Base-by-base conservation (phyloP, 768 basidiomycete species). In the Serendipita vermifera region DNA sequence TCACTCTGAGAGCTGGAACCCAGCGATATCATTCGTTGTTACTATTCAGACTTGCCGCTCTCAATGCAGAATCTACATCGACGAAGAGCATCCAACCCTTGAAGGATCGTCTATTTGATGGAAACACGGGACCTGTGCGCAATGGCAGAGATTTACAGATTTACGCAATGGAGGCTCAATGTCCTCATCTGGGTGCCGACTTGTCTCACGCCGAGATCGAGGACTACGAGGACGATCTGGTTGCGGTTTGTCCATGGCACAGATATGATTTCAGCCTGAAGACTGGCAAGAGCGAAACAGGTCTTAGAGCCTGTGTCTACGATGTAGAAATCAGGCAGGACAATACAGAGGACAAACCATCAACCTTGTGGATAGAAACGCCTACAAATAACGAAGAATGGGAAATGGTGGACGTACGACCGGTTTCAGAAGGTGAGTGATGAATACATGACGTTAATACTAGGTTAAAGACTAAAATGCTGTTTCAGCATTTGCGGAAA, bases 161-260 rank as follows among this genome's bases (percentile, higher is more conserved):
- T 11, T 88, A 87, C 64, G 79, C 78, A 5, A 88, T 89, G 85
- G 85, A 88, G 66, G 78, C 83, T 3, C 77, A 74, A 7, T 88
- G 86, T 65, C 86, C 86, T 3, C 87, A 89, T 69, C 73, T 87
- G 5, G 85, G 85, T 2, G 85, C 85, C 20, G 85, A 87, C 56
- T 73, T 87, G 67, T 83, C 81, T 13, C 83, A 87, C 70, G 85
- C 84, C 1, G 83, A 85, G 36, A 83, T 85, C n/a, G 83, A 85
- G 62, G 67, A 74, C 54, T 80, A 75, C 59, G 81, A 81, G 48
- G 69, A 59, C 32, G 56, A 77, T 17, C 60, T 78, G 2, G 78
- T 85, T 1, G 79, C 80, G 7, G 83, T 85, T 9, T 86, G 83
- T 66, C 84, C 83, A 2, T 86, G 84, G 83, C 83, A 85, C 65